Percentiles rank a stretch among this genome's conserved stretches.
These are phyloP conservation scores for Suillus cothurnatus DNA, from an alignment of 768 basidiomycete species.

Conservation along the genomic window DNA sequence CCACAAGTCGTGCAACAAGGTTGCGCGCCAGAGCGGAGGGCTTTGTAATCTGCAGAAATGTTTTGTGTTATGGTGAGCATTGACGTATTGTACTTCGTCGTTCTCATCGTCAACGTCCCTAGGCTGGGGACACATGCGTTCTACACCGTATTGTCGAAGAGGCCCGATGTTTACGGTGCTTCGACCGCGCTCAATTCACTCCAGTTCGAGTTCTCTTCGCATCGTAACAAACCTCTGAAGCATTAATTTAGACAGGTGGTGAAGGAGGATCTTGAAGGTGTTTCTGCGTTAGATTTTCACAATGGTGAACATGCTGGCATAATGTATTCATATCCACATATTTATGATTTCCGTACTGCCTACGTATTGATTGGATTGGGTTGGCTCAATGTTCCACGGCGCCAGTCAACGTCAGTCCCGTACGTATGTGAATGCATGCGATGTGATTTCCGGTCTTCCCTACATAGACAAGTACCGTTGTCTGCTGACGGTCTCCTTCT, in stretches of 20 bases:
- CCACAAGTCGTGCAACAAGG: constrained; percentile 46
- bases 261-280: constrained; percentile 42
- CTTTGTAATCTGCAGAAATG: constrained; percentile 49
- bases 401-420: background rate
- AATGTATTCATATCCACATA: too few species aligned
- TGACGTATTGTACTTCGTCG: background rate
- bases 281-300: constrained; percentile 24
- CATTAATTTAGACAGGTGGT: constrained; percentile 51
- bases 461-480: background rate
- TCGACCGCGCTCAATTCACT: constrained; percentile 49
- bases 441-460: background rate
- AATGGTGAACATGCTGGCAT: background rate
- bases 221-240: constrained; percentile 44
- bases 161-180: constrained; percentile 48
- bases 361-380: background rate
- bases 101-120: constrained; percentile 9
- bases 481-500: too few species aligned
- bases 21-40: constrained; percentile 41
- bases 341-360: background rate
- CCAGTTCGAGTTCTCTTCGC: constrained; percentile 49
- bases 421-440: background rate
- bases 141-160: constrained; percentile 58
- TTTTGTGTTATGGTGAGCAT: constrained; percentile 62
- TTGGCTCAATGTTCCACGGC: background rate
- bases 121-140: constrained; percentile 89